Conservation (phyloP, 805 yeast genomes). For the Candida vartiovaarae region DNA sequence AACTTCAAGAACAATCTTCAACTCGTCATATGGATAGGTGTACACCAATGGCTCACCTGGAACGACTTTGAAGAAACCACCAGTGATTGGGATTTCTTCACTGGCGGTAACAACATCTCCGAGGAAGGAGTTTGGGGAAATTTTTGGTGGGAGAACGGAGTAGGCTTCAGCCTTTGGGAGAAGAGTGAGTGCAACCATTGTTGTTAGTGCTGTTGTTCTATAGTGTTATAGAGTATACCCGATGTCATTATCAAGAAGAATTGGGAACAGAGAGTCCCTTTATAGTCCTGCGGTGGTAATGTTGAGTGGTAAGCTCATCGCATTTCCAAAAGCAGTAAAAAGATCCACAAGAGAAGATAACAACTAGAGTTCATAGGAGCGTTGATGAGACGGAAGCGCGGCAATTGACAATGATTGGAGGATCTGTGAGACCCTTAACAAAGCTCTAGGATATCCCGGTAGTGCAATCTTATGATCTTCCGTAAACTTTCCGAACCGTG, state of each 20-base stretch:
- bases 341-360: background rate
- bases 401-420: too few species aligned
- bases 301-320: background rate
- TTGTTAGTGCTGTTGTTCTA: conserved; percentile 9
- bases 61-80: conserved; percentile 67
- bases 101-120: conserved; percentile 58
- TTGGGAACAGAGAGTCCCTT: background rate
- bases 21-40: conserved; percentile 56
- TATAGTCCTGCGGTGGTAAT: background rate
- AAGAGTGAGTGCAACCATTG: conserved; percentile 46
- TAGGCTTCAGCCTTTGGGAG: conserved; percentile 48
- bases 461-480: too few species aligned
- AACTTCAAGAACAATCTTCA: conserved; percentile 62
- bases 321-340: conserved; percentile 1
- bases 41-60: conserved; percentile 62
- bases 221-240: too few species aligned
- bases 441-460: too few species aligned
- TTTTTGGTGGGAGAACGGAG: conserved; percentile 50
- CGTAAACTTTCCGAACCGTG: too few species aligned
- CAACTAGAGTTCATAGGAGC: too few species aligned
- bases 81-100: conserved; percentile 51
- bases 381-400: too few species aligned
- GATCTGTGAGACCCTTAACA: too few species aligned
- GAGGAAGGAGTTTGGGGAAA: conserved; percentile 59
- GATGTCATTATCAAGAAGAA: background rate